Percentiles rank a stretch among this genome's conserved stretches.
Evolutionary conservation across 2,329 filamentous ascomycete genomes (phyloP).

Genomic region (Microdochium bolleyi): DNA sequence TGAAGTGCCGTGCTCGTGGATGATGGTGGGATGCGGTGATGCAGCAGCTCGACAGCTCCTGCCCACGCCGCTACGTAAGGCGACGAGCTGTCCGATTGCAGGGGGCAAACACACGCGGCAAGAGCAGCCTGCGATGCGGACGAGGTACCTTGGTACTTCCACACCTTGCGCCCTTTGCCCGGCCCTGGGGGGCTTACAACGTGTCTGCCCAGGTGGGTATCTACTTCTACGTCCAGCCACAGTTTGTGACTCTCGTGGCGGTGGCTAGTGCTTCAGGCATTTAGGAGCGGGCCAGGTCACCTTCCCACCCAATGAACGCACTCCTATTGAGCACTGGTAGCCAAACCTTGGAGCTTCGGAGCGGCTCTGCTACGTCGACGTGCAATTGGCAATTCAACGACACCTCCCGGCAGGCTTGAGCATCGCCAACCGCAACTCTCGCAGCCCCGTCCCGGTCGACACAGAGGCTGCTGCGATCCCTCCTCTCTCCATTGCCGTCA

Average conservation of each 20-base stretch:
- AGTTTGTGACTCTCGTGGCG: too few species aligned
- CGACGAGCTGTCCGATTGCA: background rate
- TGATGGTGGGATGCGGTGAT: background rate
- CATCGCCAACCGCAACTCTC: background rate
- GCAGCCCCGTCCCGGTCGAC: background rate
- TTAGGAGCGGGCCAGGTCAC: background rate
- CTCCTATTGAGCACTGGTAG: background rate
- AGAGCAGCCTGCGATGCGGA: background rate
- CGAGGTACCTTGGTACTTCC: too few species aligned
- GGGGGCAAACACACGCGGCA: background rate
- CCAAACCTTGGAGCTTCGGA: background rate
- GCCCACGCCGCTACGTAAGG: background rate
- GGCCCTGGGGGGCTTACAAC: too few species aligned
- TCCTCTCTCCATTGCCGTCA: conserved; percentile 14
- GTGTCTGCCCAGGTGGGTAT: too few species aligned
- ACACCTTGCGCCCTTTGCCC: too few species aligned
- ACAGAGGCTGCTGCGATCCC: background rate
- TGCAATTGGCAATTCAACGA: background rate
- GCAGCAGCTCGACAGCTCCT: background rate
- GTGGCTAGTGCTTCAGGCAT: too few species aligned
- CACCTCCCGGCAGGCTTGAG: background rate
- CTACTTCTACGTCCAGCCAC: too few species aligned
- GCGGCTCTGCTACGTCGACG: background rate
- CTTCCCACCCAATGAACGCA: background rate
- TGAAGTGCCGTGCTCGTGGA: conserved; percentile 1